phyloP scores from a whole-genome alignment of 139 green algal species.

The Eudorina sp. region DNA sequence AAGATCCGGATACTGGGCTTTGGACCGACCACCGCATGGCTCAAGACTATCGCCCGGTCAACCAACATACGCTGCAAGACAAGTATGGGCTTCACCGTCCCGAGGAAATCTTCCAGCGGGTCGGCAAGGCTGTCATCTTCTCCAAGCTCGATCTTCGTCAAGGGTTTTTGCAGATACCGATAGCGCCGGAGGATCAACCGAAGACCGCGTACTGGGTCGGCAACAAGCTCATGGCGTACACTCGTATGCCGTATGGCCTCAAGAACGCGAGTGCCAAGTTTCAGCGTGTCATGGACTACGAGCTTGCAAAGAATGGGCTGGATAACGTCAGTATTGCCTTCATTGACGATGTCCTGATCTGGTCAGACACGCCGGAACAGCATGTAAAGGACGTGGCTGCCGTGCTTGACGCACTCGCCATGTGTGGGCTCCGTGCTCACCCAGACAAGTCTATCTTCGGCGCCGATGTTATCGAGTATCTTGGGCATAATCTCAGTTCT shows the following conservation, averaged over 20 bases:
- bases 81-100: too few species aligned
- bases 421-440: constrained; percentile 40
- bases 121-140: constrained; percentile 52
- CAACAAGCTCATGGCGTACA: constrained; percentile 26
- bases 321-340: constrained; percentile 29
- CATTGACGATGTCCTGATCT: constrained; percentile 54
- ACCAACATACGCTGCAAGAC: too few species aligned
- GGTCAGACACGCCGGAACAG: constrained; percentile 19
- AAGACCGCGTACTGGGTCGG: too few species aligned
- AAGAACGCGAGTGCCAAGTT: constrained; percentile 47
- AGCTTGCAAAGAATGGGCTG: constrained; percentile 2
- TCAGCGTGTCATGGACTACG: constrained; percentile 43
- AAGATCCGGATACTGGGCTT: too few species aligned
- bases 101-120: too few species aligned
- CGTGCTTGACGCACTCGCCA: constrained; percentile 19
- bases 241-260: constrained; percentile 45
- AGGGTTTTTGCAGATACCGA: constrained; percentile 55
- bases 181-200: constrained; percentile 23
- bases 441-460: constrained; percentile 52
- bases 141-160: constrained; percentile 56
- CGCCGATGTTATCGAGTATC: constrained; percentile 41
- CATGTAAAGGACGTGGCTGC: constrained; percentile 30
- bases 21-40: too few species aligned
- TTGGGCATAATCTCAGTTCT: too few species aligned
- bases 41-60: too few species aligned